A percentile compares a stretch with the other conserved stretches of the same genome.
These are phyloP conservation scores for Sordariomycetes sp. DNA, from an alignment of 2,329 filamentous ascomycete genomes.

Conservation along the genomic window DNA sequence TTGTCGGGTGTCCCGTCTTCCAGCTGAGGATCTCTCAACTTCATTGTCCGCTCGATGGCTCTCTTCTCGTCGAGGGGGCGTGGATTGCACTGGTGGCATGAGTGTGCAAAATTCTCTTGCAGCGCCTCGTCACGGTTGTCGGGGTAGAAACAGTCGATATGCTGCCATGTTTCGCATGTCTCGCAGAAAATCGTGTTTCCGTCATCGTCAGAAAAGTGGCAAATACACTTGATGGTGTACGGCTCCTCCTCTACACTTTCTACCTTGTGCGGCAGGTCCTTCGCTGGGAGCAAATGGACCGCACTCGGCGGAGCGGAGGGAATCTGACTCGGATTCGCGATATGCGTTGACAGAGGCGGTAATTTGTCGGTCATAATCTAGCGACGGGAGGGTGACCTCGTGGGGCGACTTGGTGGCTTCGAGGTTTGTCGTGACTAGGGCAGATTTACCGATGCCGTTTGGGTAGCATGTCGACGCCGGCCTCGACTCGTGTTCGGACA, in stretches of 20 bases:
- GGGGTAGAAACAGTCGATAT: conserved; percentile 91
- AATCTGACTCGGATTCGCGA: conserved; percentile 40
- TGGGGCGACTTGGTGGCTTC: conserved; percentile 19
- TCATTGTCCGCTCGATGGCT: conserved; percentile 59
- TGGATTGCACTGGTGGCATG: conserved; percentile 79
- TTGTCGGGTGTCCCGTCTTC: conserved; percentile 44
- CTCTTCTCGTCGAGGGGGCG: conserved; percentile 58
- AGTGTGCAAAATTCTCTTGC: conserved; percentile 62
- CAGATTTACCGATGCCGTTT: conserved; percentile 33
- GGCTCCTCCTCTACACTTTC: conserved; percentile 58
- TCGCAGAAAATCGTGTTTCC: conserved; percentile 97
- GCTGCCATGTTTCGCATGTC: conserved; percentile 92
- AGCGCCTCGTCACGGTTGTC: conserved; percentile 59
- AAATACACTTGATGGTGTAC: conserved; percentile 97
- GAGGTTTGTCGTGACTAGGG: conserved; percentile 18
- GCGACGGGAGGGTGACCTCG: conserved; percentile 22
- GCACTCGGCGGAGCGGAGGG: conserved; percentile 23
- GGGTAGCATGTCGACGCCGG: conserved; percentile 46
- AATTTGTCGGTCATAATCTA: conserved; percentile 53
- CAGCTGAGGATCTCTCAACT: conserved; percentile 30
- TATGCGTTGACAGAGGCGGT: conserved; percentile 37
- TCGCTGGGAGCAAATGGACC: conserved; percentile 15
- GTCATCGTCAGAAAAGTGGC: conserved; percentile 85
- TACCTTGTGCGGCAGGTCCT: conserved; percentile 29
- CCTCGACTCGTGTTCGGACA: conserved; percentile 12